Conservation (phyloP, 306 rosid species). For the Fragaria ananassa region DNA sequence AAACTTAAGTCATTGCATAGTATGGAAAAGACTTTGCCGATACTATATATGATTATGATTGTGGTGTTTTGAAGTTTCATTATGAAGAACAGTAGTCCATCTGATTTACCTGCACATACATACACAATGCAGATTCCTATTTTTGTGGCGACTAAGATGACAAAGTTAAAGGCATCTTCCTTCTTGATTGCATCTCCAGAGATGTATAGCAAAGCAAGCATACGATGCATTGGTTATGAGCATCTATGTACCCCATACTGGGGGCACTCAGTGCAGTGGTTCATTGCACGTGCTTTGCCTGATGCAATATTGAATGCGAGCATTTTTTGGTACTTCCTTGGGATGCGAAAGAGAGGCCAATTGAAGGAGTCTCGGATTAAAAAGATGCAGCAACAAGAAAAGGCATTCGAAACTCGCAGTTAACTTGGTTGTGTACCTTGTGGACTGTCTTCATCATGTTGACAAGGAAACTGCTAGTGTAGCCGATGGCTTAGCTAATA, state of each 20-base stretch:
- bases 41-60: not conserved
- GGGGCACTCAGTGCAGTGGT: slow-evolving; percentile 28
- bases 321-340: slow-evolving; percentile 1
- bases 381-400: not conserved
- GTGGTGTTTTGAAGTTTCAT: not conserved
- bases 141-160: slow-evolving; percentile 33
- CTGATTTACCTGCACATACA: not conserved
- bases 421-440: not conserved
- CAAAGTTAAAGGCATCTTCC: slow-evolving; percentile 10
- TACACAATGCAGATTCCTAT: slow-evolving; percentile 22
- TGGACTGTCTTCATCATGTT: not conserved
- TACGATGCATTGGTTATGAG: slow-evolving; percentile 29
- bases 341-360: slow-evolving; percentile 16
- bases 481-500: not conserved
- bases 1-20: not conserved
- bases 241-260: slow-evolving; percentile 23
- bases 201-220: slow-evolving; percentile 29
- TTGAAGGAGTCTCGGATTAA: slow-evolving; percentile 10
- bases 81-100: not conserved
- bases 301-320: slow-evolving; percentile 8
- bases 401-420: not conserved
- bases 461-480: not conserved
- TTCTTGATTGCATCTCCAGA: slow-evolving; percentile 27
- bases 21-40: not conserved
- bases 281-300: slow-evolving; percentile 13